phyloP scores from a whole-genome alignment of 2,329 filamentous ascomycete genomes.

The Colletotrichum euphorbiae region DNA sequence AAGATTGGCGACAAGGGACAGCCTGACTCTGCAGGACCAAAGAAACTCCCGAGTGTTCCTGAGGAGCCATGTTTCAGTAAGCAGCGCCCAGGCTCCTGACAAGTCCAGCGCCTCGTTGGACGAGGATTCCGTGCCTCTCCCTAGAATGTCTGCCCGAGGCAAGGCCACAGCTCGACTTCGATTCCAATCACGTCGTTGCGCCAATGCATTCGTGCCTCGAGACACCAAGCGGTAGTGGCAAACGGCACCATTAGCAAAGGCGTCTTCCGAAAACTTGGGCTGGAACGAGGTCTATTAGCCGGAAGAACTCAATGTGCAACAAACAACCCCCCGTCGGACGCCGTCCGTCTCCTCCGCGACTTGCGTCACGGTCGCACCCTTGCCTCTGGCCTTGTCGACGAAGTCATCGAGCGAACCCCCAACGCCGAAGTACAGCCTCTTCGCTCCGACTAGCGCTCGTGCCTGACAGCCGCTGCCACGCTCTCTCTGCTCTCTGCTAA shows the following conservation, averaged over 20 bases:
- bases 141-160: background rate
- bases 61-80: background rate
- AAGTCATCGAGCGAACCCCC: conserved; percentile 86
- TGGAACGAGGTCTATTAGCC: conserved; percentile 31
- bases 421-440: conserved; percentile 86
- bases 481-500: conserved; percentile 59
- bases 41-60: background rate
- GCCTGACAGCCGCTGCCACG: conserved; percentile 35
- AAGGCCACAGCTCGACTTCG: background rate
- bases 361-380: conserved; percentile 61
- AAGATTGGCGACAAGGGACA: background rate
- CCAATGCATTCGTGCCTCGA: background rate
- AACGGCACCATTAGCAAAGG: conserved; percentile 41
- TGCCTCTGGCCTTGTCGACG: conserved; percentile 61
- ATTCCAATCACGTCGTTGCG: background rate
- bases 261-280: conserved; percentile 11
- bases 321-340: conserved; percentile 71
- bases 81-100: background rate
- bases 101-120: background rate
- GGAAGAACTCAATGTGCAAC: conserved; percentile 53
- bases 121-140: background rate
- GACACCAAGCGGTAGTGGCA: background rate
- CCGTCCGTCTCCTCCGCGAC: conserved; percentile 70
- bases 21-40: too few relatives aligned
- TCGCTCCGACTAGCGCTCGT: conserved; percentile 76